A percentile compares a stretch with the other conserved stretches of the same genome.
phyloP scores from a whole-genome alignment of 352 stramenopile genomes.

The Globisporangium ultimum region DNA sequence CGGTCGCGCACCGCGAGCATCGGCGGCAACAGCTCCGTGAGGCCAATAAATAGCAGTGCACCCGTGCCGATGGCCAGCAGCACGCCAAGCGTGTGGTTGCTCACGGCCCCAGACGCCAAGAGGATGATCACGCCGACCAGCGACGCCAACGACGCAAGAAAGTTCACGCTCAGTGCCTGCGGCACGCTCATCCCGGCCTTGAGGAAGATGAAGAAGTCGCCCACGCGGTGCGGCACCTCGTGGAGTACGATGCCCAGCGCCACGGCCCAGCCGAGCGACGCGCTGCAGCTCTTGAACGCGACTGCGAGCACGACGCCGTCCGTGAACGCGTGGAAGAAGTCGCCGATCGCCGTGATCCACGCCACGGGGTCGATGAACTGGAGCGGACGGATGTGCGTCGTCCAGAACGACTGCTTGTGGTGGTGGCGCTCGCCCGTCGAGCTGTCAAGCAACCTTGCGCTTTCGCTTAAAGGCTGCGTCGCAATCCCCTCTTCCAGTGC shows the following conservation, averaged over 20 bases:
- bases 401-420: too few species aligned
- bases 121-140: slow-evolving; percentile 14
- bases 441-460: too few species aligned
- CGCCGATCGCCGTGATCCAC: slow-evolving; percentile 23
- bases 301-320: slow-evolving; percentile 22
- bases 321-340: slow-evolving; percentile 24
- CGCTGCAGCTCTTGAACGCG: slow-evolving; percentile 22
- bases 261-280: slow-evolving; percentile 18
- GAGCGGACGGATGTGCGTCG: slow-evolving; percentile 10
- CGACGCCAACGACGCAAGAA: slow-evolving; percentile 17
- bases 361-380: slow-evolving; percentile 16
- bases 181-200: slow-evolving; percentile 16
- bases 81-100: slow-evolving; percentile 21
- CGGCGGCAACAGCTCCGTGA: slow-evolving; percentile 13
- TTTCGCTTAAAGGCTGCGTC: too few species aligned
- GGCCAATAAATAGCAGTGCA: slow-evolving; percentile 8
- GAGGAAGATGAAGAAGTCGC: slow-evolving; percentile 25
- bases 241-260: slow-evolving; percentile 22
- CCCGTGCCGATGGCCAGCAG: background rate
- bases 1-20: slow-evolving; percentile 17
- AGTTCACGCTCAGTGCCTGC: slow-evolving; percentile 18
- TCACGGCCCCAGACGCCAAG: slow-evolving; percentile 12
- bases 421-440: too few species aligned
- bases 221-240: slow-evolving; percentile 22
- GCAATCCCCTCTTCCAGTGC: too few species aligned